Base-by-base conservation (phyloP, 176 grass and related monocot genomes). In the Echinochloa phyllopogon region DNA sequence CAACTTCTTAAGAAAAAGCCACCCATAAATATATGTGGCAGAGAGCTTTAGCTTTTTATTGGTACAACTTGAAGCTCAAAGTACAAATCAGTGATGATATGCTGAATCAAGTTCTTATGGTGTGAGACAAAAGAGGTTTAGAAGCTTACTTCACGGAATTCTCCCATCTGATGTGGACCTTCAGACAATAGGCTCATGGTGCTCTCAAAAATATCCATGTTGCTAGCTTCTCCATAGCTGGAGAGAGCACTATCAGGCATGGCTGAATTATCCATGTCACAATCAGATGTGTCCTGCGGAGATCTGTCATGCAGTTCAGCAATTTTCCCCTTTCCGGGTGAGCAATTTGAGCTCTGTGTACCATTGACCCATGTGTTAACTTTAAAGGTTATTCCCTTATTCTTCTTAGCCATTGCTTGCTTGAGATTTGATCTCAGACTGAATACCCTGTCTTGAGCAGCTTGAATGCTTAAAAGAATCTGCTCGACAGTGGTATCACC, bases 171-270 rank as follows among this genome's bases (percentile, higher is more conserved):
- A 79, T 89, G 85, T 74, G 85, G 84, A 82, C 79, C 95, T 87
- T 80, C 90, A 82, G 89, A 95, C 61, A 95, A 90, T 56, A 95
- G 64, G 73, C 64, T 89, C 75, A 89, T 86, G 62, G 95, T 86
- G 82, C 78, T 94, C 73, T 93, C 90, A 88, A 86, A 91, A 47
- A 92, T 94, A 79, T 89, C 91, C 91, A 98, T 85, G 66, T 98
- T 92, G 65, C 88, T 92, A 76, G 89, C 93, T 80, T 98, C 96
- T 82, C 96, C 93, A 83, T 90, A 93, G 82, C 93, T 95, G 21
- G 92, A 98, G 74, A 91, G 75, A 74, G 93, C 89, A 90, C 93
- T 93, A 59, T 86, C 88, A 20, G 93, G 95, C 82, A 93, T 93
- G 61, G 82, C 87, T 11, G 77, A 85, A 73, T 94, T 89, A 15